Evolutionary conservation across 108 stramenopile species (phyloP), one percentile per base, ranked within the genome.

Genomic region (Skeletonema costatum): DNA sequence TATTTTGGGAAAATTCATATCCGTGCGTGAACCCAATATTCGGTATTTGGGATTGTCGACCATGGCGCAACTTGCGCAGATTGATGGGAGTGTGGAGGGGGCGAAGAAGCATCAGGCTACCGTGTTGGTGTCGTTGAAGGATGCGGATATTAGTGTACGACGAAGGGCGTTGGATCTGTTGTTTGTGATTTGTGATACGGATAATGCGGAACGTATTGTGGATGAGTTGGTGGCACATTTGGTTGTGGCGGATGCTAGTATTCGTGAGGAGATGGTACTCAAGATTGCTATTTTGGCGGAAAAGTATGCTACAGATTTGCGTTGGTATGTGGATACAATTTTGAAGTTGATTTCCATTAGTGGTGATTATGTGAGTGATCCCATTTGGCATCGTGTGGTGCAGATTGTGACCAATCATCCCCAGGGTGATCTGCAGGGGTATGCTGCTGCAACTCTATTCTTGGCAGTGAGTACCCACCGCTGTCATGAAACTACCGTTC

Each of bases 251-350:
- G 98, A 97, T 66, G 95, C 92, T 25, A 94, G 90, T 16, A 97
- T 98, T 73, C 81, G 96, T 44, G 97, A 97, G 74, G 97, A 99
- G 76, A 98, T 98, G 94, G 99, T 99, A 5, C 86, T 99, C 25
- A 98, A 98, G 78, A 98, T 99, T 71, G 99, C 99, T 39, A 97
- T 99, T 77, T 83, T 99, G 64, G 97, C 99, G 16, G 99, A 99
- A 76, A 97, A 97, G 73, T 99, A 95, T 85, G 95, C 99, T 12
- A 93, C 91, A 11, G 96, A 98, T 75, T 83, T 97, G 21, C 85
- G 92, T 64, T 98, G 98, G 98, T 99, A 99, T 75, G 97, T 99
- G 29, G 99, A 99, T 81, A 97, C 97, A 11, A 93, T 99, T 77
- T 75, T 98, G 63, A 94, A 98, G 69, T 85, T 98, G 60, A 95